Percentiles rank a stretch among this genome's conserved stretches.
phyloP scores from a whole-genome alignment of 176 grass and related monocot species.

The Ensete glaucum region DNA sequence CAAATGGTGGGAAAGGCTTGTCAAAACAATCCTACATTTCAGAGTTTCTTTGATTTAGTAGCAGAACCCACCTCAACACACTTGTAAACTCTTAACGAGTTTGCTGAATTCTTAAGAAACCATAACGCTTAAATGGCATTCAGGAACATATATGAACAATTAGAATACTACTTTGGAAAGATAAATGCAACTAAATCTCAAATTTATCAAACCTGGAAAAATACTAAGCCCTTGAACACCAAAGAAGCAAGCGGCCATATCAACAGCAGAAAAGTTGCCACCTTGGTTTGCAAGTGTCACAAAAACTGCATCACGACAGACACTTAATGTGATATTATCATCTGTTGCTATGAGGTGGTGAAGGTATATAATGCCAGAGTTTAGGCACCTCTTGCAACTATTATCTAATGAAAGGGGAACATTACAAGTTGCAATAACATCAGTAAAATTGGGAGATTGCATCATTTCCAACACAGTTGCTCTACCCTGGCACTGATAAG shows the following conservation, averaged over 20 bases:
- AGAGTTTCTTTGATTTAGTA: background rate
- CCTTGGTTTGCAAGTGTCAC: conserved; percentile 69
- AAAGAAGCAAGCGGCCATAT: conserved; percentile 83
- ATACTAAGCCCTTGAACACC: conserved; percentile 72
- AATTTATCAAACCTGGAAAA: conserved; percentile 42
- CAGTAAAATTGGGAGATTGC: conserved; percentile 76
- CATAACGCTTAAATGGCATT: background rate
- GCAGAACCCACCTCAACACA: background rate
- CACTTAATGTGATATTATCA: conserved; percentile 75
- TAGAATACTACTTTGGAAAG: background rate
- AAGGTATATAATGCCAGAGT: conserved; percentile 79
- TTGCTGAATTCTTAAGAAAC: background rate
- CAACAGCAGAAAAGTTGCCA: conserved; percentile 46
- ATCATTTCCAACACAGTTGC: conserved; percentile 83
- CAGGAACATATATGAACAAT: background rate
- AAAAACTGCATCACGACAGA: conserved; percentile 79
- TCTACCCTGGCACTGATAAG: conserved; percentile 78
- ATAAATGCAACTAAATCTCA: conserved; percentile 13
- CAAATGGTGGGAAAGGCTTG: background rate
- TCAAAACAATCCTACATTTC: background rate
- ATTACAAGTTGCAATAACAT: conserved; percentile 78
- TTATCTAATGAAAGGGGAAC: conserved; percentile 62
- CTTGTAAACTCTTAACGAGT: background rate
- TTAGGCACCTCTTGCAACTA: conserved; percentile 93
- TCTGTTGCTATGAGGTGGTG: conserved; percentile 59